phyloP scores from a whole-genome alignment of 1,284 basidiomycete species.

The Afroboletus lepidellus region DNA sequence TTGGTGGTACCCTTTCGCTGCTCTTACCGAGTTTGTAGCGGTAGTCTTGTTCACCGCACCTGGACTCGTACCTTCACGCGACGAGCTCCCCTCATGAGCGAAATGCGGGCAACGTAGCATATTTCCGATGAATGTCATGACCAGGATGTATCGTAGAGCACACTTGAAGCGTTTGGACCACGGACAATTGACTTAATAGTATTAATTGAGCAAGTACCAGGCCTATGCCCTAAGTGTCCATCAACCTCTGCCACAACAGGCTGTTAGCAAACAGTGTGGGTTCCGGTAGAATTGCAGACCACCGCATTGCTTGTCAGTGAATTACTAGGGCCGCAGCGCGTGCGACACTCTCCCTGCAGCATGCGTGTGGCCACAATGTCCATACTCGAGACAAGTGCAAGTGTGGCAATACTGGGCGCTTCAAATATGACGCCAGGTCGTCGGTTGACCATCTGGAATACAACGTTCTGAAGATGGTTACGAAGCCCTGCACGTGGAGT shows the following conservation, averaged over 20 bases:
- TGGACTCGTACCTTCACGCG: conserved; percentile 41
- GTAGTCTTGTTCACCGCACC: conserved; percentile 41
- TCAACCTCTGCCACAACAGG: neutral
- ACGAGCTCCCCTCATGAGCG: conserved; percentile 25
- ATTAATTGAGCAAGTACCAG: neutral
- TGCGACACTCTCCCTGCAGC: too few species aligned
- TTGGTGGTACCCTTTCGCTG: conserved; percentile 48
- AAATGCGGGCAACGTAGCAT: neutral
- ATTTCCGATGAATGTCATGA: neutral
- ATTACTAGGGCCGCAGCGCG: too few species aligned
- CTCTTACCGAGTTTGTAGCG: conserved; percentile 43
- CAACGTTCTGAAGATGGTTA: too few species aligned
- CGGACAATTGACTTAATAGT: neutral
- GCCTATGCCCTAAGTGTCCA: too few species aligned
- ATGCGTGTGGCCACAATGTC: neutral
- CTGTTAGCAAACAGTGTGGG: too few species aligned
- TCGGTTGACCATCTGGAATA: too few species aligned
- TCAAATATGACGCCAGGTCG: too few species aligned
- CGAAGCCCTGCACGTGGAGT: too few species aligned
- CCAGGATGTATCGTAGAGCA: neutral
- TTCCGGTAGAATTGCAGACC: too few species aligned
- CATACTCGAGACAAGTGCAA: neutral
- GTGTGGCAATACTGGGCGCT: too few species aligned
- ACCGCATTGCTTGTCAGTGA: too few species aligned
- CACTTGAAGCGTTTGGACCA: neutral